These are phyloP conservation scores for Pseudotsuga menziesii DNA, from an alignment of 75 land plant genomes.

Conservation along the genomic window DNA sequence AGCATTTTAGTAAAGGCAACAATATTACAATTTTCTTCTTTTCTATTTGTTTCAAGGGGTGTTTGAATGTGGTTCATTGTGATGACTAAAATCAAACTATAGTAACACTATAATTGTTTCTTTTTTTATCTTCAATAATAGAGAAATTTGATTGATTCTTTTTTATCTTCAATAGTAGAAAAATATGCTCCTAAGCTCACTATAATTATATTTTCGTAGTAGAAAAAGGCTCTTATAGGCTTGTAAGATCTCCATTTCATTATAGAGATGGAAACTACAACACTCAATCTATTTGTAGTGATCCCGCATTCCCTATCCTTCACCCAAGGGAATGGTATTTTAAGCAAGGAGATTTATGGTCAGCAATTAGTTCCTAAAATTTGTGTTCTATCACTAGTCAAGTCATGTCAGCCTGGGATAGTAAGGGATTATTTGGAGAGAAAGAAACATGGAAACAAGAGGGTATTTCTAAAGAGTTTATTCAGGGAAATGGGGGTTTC, in stretches of 20 bases:
- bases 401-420: slow-evolving; percentile 6
- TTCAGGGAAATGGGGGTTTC: slow-evolving; percentile 58
- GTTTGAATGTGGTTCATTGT: too few species aligned
- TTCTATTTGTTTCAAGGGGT: too few species aligned
- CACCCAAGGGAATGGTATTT: background rate
- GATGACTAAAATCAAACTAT: too few species aligned
- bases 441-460: slow-evolving; percentile 35
- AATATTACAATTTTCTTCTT: too few species aligned
- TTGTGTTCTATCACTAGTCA: slow-evolving; percentile 16
- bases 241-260: background rate
- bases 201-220: too few species aligned
- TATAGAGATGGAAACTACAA: background rate
- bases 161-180: too few species aligned
- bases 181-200: too few species aligned
- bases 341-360: slow-evolving; percentile 33
- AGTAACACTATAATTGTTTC: too few species aligned
- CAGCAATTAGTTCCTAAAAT: slow-evolving; percentile 14
- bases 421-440: slow-evolving; percentile 41
- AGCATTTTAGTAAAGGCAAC: too few species aligned
- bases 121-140: too few species aligned
- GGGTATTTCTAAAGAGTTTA: slow-evolving; percentile 55
- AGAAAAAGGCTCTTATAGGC: too few species aligned
- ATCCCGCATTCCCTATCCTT: background rate
- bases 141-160: too few species aligned
- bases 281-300: background rate